phyloP scores from a whole-genome alignment of 1,284 basidiomycete genomes.

The Trametes versicolor region DNA sequence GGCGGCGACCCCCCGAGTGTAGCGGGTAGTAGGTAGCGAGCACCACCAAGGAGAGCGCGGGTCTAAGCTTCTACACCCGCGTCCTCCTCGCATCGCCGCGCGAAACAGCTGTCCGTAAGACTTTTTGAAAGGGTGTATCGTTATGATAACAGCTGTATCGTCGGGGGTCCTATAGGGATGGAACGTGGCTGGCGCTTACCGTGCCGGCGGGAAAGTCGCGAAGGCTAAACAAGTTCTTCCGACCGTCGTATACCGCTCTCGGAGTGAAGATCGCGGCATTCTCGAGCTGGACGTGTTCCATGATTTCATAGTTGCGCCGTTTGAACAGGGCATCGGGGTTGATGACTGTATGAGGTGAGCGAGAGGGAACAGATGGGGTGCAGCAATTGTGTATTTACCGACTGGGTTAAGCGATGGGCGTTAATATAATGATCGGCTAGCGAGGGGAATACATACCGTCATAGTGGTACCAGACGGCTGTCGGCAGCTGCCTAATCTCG shows the following conservation, averaged over 20 bases:
- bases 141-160: too few relatives aligned
- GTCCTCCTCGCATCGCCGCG: too few relatives aligned
- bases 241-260: conserved; percentile 38
- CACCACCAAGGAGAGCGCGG: too few relatives aligned
- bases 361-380: not conserved
- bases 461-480: conserved; percentile 35
- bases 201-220: conserved; percentile 19
- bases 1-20: too few relatives aligned
- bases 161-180: too few relatives aligned
- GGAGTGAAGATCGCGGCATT: conserved; percentile 34
- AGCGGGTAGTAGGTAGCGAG: too few relatives aligned
- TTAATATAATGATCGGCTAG: not conserved
- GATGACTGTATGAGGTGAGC: conserved; percentile 16
- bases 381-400: conserved; percentile 4
- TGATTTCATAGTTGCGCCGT: conserved; percentile 34
- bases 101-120: too few relatives aligned
- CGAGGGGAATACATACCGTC: conserved; percentile 32
- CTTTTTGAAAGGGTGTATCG: too few relatives aligned
- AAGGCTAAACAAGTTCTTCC: conserved; percentile 35
- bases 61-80: too few relatives aligned
- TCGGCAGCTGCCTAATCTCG: conserved; percentile 28
- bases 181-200: conserved; percentile 11
- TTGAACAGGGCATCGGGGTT: conserved; percentile 24
- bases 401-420: conserved; percentile 8
- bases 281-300: conserved; percentile 33